Evolutionary conservation across 2,329 filamentous ascomycete species (phyloP).

Genomic region (Paraconiothyrium brasiliense): DNA sequence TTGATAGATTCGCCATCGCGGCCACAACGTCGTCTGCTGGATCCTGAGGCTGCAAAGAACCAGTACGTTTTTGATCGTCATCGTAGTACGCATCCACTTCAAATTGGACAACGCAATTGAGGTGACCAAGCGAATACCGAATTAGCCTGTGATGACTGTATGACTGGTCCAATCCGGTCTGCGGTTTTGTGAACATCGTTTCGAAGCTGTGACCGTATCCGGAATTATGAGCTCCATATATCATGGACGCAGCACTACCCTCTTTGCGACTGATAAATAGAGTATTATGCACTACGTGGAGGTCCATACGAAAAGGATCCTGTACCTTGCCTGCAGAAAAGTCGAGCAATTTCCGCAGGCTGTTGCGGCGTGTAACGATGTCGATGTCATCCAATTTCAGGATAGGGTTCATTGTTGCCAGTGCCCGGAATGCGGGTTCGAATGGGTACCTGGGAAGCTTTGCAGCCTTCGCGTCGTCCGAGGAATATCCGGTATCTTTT

Average conservation of each 20-base stretch:
- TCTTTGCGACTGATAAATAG: constrained; percentile 47
- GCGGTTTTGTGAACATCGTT: constrained; percentile 31
- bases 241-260: constrained; percentile 23
- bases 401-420: constrained; percentile 26
- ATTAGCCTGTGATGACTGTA: constrained; percentile 32
- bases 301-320: constrained; percentile 43
- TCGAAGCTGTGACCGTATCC: constrained; percentile 48
- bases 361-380: constrained; percentile 32
- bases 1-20: constrained; percentile 17
- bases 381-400: constrained; percentile 24
- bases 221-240: constrained; percentile 22
- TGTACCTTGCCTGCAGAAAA: constrained; percentile 28
- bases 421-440: constrained; percentile 32
- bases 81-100: constrained; percentile 35
- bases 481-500: constrained; percentile 22
- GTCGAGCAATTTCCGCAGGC: constrained; percentile 29
- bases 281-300: constrained; percentile 44
- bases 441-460: constrained; percentile 40
- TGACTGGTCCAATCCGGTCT: constrained; percentile 26
- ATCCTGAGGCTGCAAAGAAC: constrained; percentile 9
- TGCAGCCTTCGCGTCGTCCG: constrained; percentile 40
- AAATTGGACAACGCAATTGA: constrained; percentile 29
- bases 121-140: constrained; percentile 26
- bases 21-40: constrained; percentile 13
- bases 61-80: constrained; percentile 12